A percentile compares a stretch with the other conserved stretches of the same genome.
Conservation (phyloP, 1,139 yeast species). For the Sugiyamaella xylanicola region DNA sequence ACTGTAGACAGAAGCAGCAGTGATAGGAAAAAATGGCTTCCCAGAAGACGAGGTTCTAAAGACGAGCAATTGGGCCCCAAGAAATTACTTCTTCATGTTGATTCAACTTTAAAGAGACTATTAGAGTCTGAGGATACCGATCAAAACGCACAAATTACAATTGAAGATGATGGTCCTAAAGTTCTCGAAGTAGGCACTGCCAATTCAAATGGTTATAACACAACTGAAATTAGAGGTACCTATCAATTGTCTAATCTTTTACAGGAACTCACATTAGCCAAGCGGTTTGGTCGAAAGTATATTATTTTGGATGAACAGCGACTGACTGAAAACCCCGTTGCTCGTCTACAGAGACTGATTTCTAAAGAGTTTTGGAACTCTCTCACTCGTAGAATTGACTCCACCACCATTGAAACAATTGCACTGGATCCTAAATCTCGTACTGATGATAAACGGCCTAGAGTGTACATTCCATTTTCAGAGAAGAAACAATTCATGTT, state of each 20-base stretch:
- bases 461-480: constrained; percentile 75
- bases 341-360: constrained; percentile 72
- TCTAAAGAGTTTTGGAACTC: constrained; percentile 79
- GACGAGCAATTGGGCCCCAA: constrained; percentile 57
- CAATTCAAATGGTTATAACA: constrained; percentile 77
- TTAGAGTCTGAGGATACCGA: constrained; percentile 85
- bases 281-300: constrained; percentile 73
- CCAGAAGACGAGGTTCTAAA: constrained; percentile 61
- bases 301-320: constrained; percentile 81
- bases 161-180: constrained; percentile 93
- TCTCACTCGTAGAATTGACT: constrained; percentile 72
- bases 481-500: constrained; percentile 75
- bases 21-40: constrained; percentile 15
- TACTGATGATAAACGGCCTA: constrained; percentile 59
- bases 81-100: constrained; percentile 76
- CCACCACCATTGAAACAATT: constrained; percentile 61
- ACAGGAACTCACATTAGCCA: constrained; percentile 88
- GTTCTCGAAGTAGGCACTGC: constrained; percentile 81
- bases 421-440: constrained; percentile 78
- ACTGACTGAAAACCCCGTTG: constrained; percentile 85
- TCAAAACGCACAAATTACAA: constrained; percentile 80
- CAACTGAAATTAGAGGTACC: constrained; percentile 79
- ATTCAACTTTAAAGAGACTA: constrained; percentile 67
- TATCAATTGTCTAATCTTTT: constrained; percentile 86
- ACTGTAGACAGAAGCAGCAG: constrained; percentile 26